phyloP scores from a whole-genome alignment of 169 alveolate species.

The Cryptosporidium ryanae region DNA sequence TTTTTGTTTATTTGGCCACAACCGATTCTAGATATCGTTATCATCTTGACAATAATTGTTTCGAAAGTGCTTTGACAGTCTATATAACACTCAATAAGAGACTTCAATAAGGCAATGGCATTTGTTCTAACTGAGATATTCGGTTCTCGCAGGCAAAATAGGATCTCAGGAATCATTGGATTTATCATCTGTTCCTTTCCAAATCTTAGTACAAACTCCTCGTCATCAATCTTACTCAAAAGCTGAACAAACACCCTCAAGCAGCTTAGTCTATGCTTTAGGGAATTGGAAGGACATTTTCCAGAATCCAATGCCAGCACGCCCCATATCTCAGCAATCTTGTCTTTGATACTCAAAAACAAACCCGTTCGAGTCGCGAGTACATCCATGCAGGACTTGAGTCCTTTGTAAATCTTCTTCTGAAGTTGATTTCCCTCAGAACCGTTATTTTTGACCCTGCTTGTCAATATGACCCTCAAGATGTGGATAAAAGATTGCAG shows the following conservation, averaged over 20 bases:
- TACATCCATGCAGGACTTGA: slow-evolving; percentile 25
- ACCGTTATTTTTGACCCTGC: not conserved
- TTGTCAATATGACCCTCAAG: slow-evolving; percentile 15
- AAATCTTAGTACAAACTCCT: slow-evolving; percentile 5
- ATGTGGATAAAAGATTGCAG: slow-evolving; percentile 5
- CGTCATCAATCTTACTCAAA: slow-evolving; percentile 27
- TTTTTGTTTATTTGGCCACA: not conserved
- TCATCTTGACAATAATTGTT: slow-evolving; percentile 31
- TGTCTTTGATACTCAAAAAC: not conserved
- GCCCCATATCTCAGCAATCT: slow-evolving; percentile 13
- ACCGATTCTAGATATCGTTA: slow-evolving; percentile 27
- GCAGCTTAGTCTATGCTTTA: slow-evolving; percentile 52
- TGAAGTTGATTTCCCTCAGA: slow-evolving; percentile 8
- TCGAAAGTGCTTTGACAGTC: slow-evolving; percentile 8
- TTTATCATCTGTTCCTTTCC: slow-evolving; percentile 25
- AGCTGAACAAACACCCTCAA: slow-evolving; percentile 41
- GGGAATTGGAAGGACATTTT: slow-evolving; percentile 42
- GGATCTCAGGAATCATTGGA: slow-evolving; percentile 44
- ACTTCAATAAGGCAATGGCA: slow-evolving; percentile 36
- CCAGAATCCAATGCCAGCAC: slow-evolving; percentile 12
- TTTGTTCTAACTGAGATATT: slow-evolving; percentile 40
- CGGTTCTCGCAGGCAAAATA: slow-evolving; percentile 45
- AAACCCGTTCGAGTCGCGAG: not conserved
- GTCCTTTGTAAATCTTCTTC: slow-evolving; percentile 40
- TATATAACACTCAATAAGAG: slow-evolving; percentile 37